A percentile compares a stretch with the other conserved stretches of the same genome.
These are phyloP conservation scores for Pleurotus pulmonarius DNA, from an alignment of 768 basidiomycete species.

Conservation along the genomic window DNA sequence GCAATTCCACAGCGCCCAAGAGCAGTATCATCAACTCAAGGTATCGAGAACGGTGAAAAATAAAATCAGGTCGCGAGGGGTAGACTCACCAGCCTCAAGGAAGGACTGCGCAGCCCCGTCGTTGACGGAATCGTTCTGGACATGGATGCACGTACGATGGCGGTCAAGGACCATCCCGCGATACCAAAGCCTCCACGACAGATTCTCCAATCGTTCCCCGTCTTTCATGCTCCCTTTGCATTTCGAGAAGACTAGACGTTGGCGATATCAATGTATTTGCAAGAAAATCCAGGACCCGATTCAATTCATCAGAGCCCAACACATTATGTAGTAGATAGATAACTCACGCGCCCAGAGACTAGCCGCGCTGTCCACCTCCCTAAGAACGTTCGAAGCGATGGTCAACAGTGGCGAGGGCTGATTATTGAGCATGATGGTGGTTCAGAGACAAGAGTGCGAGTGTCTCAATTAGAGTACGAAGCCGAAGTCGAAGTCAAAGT, in stretches of 20 bases:
- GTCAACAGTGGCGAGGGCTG: slow-evolving; percentile 67
- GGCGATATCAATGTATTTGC: too few relatives aligned
- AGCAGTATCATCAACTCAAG: not conserved
- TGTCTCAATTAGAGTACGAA: not conserved
- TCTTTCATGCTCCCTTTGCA: slow-evolving; percentile 77
- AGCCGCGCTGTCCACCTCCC: slow-evolving; percentile 64
- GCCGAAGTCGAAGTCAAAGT: slow-evolving; percentile 1
- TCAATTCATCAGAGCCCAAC: too few relatives aligned
- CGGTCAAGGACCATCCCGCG: slow-evolving; percentile 44
- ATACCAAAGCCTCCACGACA: slow-evolving; percentile 85
- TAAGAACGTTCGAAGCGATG: slow-evolving; percentile 61
- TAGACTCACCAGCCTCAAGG: not conserved
- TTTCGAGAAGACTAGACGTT: slow-evolving; percentile 69
- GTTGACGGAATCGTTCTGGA: slow-evolving; percentile 12
- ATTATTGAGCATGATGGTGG: slow-evolving; percentile 37
- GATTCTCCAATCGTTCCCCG: slow-evolving; percentile 81
- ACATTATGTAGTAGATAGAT: not conserved
- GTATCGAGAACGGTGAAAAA: not conserved
- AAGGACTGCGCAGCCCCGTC: not conserved
- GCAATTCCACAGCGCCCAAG: not conserved
- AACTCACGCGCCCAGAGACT: slow-evolving; percentile 66
- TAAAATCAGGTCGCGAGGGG: not conserved
- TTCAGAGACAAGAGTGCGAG: not conserved
- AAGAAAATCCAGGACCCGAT: too few relatives aligned
- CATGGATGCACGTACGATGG: slow-evolving; percentile 17